A percentile compares a stretch with the other conserved stretches of the same genome.
These are phyloP conservation scores for Hypoxylon lienhwacheense DNA, from an alignment of 495 filamentous ascomycete genomes.

Conservation along the genomic window DNA sequence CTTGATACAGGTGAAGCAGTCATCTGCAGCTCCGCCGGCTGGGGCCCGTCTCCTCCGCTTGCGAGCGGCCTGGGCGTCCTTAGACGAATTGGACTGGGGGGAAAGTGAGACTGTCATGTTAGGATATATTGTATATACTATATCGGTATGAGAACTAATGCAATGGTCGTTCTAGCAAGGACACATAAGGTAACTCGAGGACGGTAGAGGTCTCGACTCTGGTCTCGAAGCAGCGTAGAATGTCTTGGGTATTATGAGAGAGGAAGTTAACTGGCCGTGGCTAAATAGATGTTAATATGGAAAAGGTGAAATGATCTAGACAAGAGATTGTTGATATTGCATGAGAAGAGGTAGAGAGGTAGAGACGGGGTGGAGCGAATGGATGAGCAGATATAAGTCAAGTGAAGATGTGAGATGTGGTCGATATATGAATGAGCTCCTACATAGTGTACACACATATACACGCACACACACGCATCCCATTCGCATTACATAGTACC, in stretches of 20 bases:
- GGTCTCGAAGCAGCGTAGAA: slow-evolving; percentile 42
- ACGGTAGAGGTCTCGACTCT: slow-evolving; percentile 31
- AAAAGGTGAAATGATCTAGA: slow-evolving; percentile 42
- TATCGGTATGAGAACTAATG: slow-evolving; percentile 26
- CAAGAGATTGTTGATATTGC: slow-evolving; percentile 39
- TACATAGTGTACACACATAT: slow-evolving; percentile 10
- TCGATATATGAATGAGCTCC: slow-evolving; percentile 36
- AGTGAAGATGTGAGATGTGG: too few species aligned
- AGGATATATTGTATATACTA: slow-evolving; percentile 31
- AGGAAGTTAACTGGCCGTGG: slow-evolving; percentile 47
- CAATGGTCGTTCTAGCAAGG: slow-evolving; percentile 34
- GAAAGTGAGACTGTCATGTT: slow-evolving; percentile 52
- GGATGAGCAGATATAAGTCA: slow-evolving; percentile 35
- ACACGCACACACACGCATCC: neutral
- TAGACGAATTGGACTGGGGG: slow-evolving; percentile 41
- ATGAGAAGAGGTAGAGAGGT: slow-evolving; percentile 38
- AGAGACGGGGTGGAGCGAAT: slow-evolving; percentile 34
- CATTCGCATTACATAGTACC: too few species aligned
- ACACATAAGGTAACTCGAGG: slow-evolving; percentile 38
- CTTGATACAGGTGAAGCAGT: slow-evolving; percentile 93
- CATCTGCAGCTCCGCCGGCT: slow-evolving; percentile 85
- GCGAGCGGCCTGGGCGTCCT: slow-evolving; percentile 55
- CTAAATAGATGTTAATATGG: slow-evolving; percentile 52
- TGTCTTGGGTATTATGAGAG: slow-evolving; percentile 41
- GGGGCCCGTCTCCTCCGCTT: slow-evolving; percentile 89